phyloP scores from a whole-genome alignment of 306 rosid genomes.

The Inga oerstediana region DNA sequence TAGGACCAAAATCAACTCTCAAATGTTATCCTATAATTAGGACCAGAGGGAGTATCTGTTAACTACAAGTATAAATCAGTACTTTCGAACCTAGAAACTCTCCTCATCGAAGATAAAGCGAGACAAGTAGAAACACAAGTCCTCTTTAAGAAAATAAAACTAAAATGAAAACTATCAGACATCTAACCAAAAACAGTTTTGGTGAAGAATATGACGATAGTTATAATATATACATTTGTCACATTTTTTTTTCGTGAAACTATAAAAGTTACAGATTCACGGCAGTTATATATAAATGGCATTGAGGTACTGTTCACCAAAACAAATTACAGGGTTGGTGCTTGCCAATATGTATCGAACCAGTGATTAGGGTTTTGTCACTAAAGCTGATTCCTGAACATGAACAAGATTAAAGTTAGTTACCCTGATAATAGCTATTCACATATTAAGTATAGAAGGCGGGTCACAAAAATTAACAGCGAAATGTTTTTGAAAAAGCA shows the following conservation, averaged over 20 bases:
- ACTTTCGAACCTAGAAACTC: neutral
- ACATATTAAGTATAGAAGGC: neutral
- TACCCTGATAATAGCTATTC: neutral
- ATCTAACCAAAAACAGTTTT: neutral
- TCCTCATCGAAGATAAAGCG: neutral
- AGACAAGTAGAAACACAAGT: neutral
- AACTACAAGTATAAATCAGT: neutral
- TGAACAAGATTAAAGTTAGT: neutral
- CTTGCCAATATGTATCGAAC: neutral
- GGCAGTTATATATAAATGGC: neutral
- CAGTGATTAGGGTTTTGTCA: neutral
- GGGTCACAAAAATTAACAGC: neutral
- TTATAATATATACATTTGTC: neutral
- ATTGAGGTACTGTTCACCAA: neutral
- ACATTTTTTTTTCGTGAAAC: neutral
- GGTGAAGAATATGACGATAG: neutral
- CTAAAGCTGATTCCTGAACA: neutral
- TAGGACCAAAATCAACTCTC: too few species aligned
- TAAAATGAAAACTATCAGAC: neutral
- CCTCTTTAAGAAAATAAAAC: neutral
- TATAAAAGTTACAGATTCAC: neutral
- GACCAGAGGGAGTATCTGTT: too few species aligned
- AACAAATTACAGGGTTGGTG: neutral
- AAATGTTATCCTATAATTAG: too few species aligned
- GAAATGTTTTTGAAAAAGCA: neutral